Conservation (phyloP, 2,329 filamentous ascomycete genomes). For the Leptographium galeiforme region DNA sequence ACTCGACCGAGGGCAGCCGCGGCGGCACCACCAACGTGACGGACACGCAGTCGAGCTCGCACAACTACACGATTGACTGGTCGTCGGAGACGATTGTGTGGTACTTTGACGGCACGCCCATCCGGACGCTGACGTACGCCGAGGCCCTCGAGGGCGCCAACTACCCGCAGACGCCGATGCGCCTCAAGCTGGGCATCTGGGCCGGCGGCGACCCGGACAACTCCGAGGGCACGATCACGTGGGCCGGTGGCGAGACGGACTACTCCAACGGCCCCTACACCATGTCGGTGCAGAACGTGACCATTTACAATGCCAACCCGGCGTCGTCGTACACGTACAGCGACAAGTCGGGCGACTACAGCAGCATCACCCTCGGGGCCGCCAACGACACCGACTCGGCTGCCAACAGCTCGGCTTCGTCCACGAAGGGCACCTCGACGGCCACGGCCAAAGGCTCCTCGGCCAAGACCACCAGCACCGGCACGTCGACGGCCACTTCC, state of each 20-base stretch:
- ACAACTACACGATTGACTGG: conserved; percentile 47
- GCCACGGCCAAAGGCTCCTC: not conserved
- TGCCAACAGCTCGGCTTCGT: too few species aligned
- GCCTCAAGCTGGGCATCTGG: conserved; percentile 32
- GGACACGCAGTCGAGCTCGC: conserved; percentile 29
- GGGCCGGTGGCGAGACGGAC: conserved; percentile 10
- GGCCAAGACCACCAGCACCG: not conserved
- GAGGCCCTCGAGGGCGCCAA: conserved; percentile 29
- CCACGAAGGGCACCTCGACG: not conserved
- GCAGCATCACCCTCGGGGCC: conserved; percentile 3
- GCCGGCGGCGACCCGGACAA: conserved; percentile 17
- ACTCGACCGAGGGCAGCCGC: conserved; percentile 56
- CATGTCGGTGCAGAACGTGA: conserved; percentile 7
- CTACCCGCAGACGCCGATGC: conserved; percentile 47
- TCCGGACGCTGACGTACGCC: conserved; percentile 34
- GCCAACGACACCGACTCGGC: not conserved
- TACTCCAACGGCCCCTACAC: conserved; percentile 6
- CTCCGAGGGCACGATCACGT: conserved; percentile 5
- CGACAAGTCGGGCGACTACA: conserved; percentile 4
- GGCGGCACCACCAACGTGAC: conserved; percentile 31
- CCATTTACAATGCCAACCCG: conserved; percentile 6
- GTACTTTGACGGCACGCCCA: conserved; percentile 41
- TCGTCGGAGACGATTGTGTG: conserved; percentile 35
- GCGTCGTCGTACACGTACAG: conserved; percentile 6
- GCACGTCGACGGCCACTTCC: not conserved